Evolutionary conservation across 2,329 filamentous ascomycete genomes (phyloP).

Genomic region (Didymella lethalis): DNA sequence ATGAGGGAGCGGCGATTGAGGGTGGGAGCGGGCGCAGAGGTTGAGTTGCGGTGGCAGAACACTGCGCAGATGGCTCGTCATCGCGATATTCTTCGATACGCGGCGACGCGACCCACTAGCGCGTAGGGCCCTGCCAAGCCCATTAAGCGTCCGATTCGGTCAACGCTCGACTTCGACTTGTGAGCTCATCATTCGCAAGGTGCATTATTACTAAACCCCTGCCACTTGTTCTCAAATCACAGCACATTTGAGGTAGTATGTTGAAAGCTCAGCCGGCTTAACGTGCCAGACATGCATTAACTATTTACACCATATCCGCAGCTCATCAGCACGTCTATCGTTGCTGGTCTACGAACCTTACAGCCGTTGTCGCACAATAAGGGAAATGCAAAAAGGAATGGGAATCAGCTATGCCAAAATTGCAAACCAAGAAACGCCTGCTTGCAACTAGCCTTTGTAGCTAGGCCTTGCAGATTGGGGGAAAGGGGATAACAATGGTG

Average conservation of each 20-base stretch:
- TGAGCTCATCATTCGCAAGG: neutral
- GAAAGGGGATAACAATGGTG: slow-evolving; percentile 28
- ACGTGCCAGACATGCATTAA: slow-evolving; percentile 17
- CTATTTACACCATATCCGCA: slow-evolving; percentile 19
- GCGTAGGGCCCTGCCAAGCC: slow-evolving; percentile 34
- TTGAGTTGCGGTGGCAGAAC: slow-evolving; percentile 14
- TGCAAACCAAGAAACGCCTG: slow-evolving; percentile 15
- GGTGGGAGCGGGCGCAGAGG: slow-evolving; percentile 8
- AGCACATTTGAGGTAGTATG: neutral
- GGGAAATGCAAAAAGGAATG: slow-evolving; percentile 13
- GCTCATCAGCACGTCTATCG: slow-evolving; percentile 20
- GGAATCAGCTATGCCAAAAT: slow-evolving; percentile 21
- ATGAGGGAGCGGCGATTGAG: slow-evolving; percentile 2
- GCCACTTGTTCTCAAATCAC: neutral
- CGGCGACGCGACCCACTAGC: slow-evolving; percentile 34
- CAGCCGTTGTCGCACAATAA: slow-evolving; percentile 10
- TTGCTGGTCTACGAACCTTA: slow-evolving; percentile 17
- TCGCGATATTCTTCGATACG: slow-evolving; percentile 35
- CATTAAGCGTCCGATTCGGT: slow-evolving; percentile 28
- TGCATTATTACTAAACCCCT: neutral
- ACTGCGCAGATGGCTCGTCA: slow-evolving; percentile 23
- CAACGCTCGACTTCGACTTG: neutral
- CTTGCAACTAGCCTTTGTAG: slow-evolving; percentile 9
- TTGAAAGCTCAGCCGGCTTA: slow-evolving; percentile 5
- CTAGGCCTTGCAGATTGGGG: slow-evolving; percentile 5